phyloP scores from a whole-genome alignment of 805 yeast species.

The Yamadazyma kitorensis region DNA sequence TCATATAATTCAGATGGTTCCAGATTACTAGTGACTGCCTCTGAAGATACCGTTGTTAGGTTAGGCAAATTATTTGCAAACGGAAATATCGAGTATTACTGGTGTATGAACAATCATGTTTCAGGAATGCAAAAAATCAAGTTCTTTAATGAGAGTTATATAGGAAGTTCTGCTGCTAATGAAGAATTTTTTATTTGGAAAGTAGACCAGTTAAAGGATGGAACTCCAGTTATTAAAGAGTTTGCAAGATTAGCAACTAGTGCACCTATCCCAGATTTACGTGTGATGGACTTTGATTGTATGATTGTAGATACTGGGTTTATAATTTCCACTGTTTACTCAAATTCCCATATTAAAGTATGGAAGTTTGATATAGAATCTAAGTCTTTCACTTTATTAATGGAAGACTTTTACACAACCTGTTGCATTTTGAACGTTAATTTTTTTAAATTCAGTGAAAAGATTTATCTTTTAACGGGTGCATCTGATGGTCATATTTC shows the following conservation, averaged over 20 bases:
- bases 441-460: conserved; percentile 31
- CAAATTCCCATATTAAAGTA: conserved; percentile 73
- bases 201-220: conserved; percentile 32
- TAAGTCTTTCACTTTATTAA: conserved; percentile 41
- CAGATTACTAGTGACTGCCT: conserved; percentile 64
- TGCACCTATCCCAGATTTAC: conserved; percentile 66
- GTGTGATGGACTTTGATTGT: conserved; percentile 83
- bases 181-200: conserved; percentile 89
- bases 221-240: conserved; percentile 46
- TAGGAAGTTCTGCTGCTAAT: conserved; percentile 66
- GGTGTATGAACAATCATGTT: conserved; percentile 77
- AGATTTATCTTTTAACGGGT: conserved; percentile 47
- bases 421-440: conserved; percentile 73
- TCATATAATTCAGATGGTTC: conserved; percentile 23
- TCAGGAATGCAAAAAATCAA: conserved; percentile 82
- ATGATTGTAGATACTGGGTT: conserved; percentile 44
- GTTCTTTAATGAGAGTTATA: conserved; percentile 49
- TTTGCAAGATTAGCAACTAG: conserved; percentile 55
- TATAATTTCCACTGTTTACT: conserved; percentile 68
- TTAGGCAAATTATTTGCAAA: conserved; percentile 40
- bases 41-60: conserved; percentile 83
- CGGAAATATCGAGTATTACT: conserved; percentile 46
- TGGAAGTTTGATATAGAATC: conserved; percentile 49
- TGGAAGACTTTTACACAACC: conserved; percentile 56
- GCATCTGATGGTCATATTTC: conserved; percentile 84